These are phyloP conservation scores for Chalciporus piperatus DNA, from an alignment of 768 basidiomycete genomes.

Conservation along the genomic window DNA sequence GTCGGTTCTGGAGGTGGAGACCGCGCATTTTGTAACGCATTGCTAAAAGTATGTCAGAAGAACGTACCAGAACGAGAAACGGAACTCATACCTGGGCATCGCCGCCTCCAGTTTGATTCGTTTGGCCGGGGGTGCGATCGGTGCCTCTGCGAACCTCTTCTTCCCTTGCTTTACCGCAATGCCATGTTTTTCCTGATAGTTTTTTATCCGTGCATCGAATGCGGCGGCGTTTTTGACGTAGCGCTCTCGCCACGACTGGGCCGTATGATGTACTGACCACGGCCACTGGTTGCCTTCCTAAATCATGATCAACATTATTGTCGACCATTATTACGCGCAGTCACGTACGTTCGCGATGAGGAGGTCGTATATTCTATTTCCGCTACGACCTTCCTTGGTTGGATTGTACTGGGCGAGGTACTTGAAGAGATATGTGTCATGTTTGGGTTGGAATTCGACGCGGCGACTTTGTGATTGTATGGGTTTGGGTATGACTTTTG, in stretches of 20 bases:
- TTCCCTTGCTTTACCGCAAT: background rate
- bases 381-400: conserved; percentile 38
- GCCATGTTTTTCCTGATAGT: conserved; percentile 36
- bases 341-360: conserved; percentile 47
- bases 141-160: conserved; percentile 3
- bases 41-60: background rate
- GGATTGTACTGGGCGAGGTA: conserved; percentile 53
- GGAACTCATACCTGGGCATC: conserved; percentile 3
- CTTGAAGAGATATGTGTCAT: conserved; percentile 42
- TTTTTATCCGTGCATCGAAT: conserved; percentile 44
- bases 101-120: conserved; percentile 2
- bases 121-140: conserved; percentile 6
- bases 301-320: background rate
- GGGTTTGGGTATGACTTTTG: background rate
- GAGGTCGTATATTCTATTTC: conserved; percentile 41
- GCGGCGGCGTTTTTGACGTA: conserved; percentile 44
- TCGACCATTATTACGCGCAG: background rate
- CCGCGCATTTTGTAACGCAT: background rate
- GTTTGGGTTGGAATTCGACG: conserved; percentile 33
- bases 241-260: conserved; percentile 64
- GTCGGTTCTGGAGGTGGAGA: background rate
- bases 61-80: background rate
- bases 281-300: conserved; percentile 44
- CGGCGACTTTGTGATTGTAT: conserved; percentile 17
- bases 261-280: conserved; percentile 52